phyloP scores from a whole-genome alignment of 1,284 basidiomycete genomes.

The Pholiota adiposa region DNA sequence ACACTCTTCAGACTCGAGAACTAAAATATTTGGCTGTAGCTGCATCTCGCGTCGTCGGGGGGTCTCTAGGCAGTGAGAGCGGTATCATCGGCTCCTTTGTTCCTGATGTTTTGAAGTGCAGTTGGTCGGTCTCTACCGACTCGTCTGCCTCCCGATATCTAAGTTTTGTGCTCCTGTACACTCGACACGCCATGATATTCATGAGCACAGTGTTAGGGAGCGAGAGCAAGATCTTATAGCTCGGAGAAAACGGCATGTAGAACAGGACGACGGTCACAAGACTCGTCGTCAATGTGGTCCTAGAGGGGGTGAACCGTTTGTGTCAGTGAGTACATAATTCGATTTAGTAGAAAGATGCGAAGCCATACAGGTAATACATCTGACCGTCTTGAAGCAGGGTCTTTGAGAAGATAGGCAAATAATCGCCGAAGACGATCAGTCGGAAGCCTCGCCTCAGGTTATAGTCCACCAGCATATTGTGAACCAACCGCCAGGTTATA shows the following conservation, averaged over 20 bases:
- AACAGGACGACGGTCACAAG: constrained; percentile 2
- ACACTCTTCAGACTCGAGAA: no score
- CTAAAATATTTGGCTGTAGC: not conserved
- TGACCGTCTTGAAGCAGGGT: constrained; percentile 10
- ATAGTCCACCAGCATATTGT: not conserved
- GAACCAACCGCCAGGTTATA: constrained; percentile 1
- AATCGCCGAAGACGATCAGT: not conserved
- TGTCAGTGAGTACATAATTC: no score
- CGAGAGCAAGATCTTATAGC: constrained; percentile 8
- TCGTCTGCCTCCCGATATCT: not conserved
- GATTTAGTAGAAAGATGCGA: not conserved
- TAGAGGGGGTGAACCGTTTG: not conserved
- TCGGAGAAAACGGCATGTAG: constrained; percentile 2
- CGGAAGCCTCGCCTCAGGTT: not conserved
- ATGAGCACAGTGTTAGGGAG: constrained; percentile 14
- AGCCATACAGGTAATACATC: constrained; percentile 13
- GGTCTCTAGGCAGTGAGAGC: not conserved
- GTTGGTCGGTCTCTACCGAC: not conserved
- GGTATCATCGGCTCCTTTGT: not conserved
- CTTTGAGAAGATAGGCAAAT: constrained; percentile 6
- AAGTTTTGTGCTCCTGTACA: constrained; percentile 17
- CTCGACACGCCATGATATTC: constrained; percentile 21
- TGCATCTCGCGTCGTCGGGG: not conserved
- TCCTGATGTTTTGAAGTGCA: not conserved
- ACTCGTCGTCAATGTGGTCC: not conserved